A percentile compares a stretch with the other conserved stretches of the same genome.
Conservation (phyloP, 2,329 filamentous ascomycete species). For the Phialophora verrucosa region DNA sequence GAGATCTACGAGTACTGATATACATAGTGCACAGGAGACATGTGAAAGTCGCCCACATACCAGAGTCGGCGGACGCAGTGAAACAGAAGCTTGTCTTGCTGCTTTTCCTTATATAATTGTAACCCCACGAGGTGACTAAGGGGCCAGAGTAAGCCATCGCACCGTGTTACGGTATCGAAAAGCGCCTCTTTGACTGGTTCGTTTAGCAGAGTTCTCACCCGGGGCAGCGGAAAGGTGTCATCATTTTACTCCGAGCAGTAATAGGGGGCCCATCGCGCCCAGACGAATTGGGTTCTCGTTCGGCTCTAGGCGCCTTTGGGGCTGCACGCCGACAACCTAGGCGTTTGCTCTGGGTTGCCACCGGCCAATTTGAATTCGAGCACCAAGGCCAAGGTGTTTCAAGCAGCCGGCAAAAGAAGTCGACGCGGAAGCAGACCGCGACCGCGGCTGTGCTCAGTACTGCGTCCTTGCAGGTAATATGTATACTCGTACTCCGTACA, state of each 20-base stretch:
- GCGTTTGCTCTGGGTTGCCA: neutral
- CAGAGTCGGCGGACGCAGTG: neutral
- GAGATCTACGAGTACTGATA: neutral
- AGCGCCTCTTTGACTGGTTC: neutral
- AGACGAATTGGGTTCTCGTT: neutral
- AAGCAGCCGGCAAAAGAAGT: neutral
- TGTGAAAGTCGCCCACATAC: neutral
- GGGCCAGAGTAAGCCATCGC: neutral
- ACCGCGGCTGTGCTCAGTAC: neutral
- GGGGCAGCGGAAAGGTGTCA: constrained; percentile 5
- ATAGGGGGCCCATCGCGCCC: neutral
- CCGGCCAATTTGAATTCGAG: neutral
- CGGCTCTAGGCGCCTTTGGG: constrained; percentile 5
- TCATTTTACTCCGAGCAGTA: neutral
- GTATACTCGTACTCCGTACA: neutral
- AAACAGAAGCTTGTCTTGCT: neutral
- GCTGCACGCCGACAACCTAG: constrained; percentile 5
- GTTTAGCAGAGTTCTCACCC: constrained; percentile 7
- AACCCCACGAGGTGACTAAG: neutral
- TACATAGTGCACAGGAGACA: neutral
- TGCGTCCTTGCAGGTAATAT: neutral
- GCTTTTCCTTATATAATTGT: neutral
- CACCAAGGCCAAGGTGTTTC: neutral
- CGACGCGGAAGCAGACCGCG: neutral
- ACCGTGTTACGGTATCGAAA: neutral